These are phyloP conservation scores for Prorocentrum cordatum DNA, from an alignment of 169 alveolate genomes.

Conservation along the genomic window DNA sequence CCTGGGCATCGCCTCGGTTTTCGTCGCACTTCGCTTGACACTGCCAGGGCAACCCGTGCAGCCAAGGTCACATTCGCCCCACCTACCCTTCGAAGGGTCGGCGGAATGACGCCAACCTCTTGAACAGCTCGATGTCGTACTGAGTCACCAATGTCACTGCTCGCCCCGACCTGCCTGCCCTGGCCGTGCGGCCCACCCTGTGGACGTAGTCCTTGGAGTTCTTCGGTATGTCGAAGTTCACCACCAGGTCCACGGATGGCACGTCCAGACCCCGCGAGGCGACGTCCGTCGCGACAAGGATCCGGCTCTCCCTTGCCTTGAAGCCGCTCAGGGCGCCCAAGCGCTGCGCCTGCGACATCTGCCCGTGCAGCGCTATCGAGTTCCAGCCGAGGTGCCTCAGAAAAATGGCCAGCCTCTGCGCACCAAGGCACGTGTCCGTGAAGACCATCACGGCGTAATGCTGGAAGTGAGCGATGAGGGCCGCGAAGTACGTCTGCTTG, in stretches of 20 bases:
- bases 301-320: slow-evolving; percentile 74
- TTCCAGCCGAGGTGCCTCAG: slow-evolving; percentile 83
- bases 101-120: too few species aligned
- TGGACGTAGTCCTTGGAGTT: slow-evolving; percentile 91
- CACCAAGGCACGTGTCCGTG: slow-evolving; percentile 87
- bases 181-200: slow-evolving; percentile 97
- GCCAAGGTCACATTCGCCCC: too few species aligned
- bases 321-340: slow-evolving; percentile 90
- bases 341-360: slow-evolving; percentile 90
- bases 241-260: slow-evolving; percentile 90
- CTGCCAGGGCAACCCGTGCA: too few species aligned
- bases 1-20: too few species aligned
- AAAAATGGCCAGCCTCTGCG: slow-evolving; percentile 84
- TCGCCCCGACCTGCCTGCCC: slow-evolving; percentile 96
- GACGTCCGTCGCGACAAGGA: slow-evolving; percentile 95
- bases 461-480: slow-evolving; percentile 78
- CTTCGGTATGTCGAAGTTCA: slow-evolving; percentile 97
- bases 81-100: too few species aligned
- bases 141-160: slow-evolving; percentile 74
- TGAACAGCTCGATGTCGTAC: slow-evolving; percentile 58
- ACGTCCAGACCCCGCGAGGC: slow-evolving; percentile 95
- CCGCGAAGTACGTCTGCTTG: slow-evolving; percentile 89
- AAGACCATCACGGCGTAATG: slow-evolving; percentile 80
- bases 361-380: slow-evolving; percentile 91
- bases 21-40: too few species aligned